A percentile compares a stretch with the other conserved stretches of the same genome.
These are phyloP conservation scores for Alternaria arborescens DNA, from an alignment of 2,329 filamentous ascomycete species.

Conservation along the genomic window DNA sequence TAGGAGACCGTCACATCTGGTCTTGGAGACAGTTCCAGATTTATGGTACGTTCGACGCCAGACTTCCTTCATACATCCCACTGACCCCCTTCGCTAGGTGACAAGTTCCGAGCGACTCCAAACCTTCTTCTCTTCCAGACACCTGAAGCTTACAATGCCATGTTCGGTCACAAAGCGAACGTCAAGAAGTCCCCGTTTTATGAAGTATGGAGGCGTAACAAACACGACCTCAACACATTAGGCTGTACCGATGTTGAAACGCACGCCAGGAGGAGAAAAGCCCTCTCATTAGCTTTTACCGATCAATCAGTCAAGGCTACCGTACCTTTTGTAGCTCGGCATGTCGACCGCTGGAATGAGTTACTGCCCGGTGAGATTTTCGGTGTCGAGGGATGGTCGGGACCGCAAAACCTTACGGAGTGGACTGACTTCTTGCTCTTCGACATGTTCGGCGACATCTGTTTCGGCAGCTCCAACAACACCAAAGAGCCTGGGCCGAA, in stretches of 20 bases:
- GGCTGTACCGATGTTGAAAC: slow-evolving; percentile 10
- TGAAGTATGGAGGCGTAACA: slow-evolving; percentile 17
- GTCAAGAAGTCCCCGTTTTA: slow-evolving; percentile 25
- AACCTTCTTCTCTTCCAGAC: slow-evolving; percentile 72
- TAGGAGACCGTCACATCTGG: slow-evolving; percentile 29
- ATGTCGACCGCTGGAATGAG: slow-evolving; percentile 28
- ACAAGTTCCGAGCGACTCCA: slow-evolving; percentile 21
- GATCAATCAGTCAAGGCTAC: slow-evolving; percentile 23
- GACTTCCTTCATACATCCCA: not conserved
- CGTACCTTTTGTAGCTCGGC: slow-evolving; percentile 15
- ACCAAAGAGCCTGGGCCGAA: slow-evolving; percentile 40
- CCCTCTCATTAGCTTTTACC: slow-evolving; percentile 27
- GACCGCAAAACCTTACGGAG: slow-evolving; percentile 12
- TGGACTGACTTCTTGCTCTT: slow-evolving; percentile 49
- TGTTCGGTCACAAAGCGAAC: slow-evolving; percentile 44
- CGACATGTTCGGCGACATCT: slow-evolving; percentile 50
- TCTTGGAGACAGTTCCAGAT: slow-evolving; percentile 19
- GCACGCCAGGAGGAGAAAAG: slow-evolving; percentile 23
- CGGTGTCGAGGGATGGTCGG: slow-evolving; percentile 17
- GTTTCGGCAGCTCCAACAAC: slow-evolving; percentile 23
- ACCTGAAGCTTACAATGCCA: slow-evolving; percentile 55
- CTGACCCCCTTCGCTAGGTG: not conserved
- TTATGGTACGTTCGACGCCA: not conserved
- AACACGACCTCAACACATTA: slow-evolving; percentile 21
- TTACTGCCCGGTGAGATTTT: slow-evolving; percentile 4